A percentile compares a stretch with the other conserved stretches of the same genome.
These are phyloP conservation scores for Graphilbum ipis-grandicollis DNA, from an alignment of 2,329 filamentous ascomycete genomes.

Conservation along the genomic window DNA sequence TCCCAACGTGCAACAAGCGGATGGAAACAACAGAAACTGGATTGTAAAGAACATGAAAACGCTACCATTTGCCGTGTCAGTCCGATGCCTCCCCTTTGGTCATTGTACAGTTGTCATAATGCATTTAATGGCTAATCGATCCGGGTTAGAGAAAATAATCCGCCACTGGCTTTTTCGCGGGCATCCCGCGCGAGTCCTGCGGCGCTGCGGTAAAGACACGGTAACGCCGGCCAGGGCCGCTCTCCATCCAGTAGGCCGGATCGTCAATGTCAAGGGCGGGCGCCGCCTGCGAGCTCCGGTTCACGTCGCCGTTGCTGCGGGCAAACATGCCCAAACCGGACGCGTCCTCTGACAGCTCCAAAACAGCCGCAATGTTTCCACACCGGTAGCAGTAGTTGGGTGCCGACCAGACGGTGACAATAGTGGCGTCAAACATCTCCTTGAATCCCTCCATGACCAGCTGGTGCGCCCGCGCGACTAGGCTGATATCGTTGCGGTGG, in stretches of 20 bases:
- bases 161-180: slow-evolving; percentile 92
- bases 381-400: slow-evolving; percentile 96
- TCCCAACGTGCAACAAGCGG: no score
- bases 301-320: slow-evolving; percentile 53
- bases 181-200: slow-evolving; percentile 93
- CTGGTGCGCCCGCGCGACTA: slow-evolving; percentile 90
- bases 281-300: slow-evolving; percentile 20
- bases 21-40: no score
- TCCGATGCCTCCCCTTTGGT: background rate
- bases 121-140: background rate
- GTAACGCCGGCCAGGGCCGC: slow-evolving; percentile 75
- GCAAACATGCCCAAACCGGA: slow-evolving; percentile 54
- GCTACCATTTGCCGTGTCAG: background rate
- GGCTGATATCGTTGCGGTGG: slow-evolving; percentile 75
- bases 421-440: slow-evolving; percentile 93
- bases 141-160: slow-evolving; percentile 68
- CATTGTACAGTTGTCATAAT: background rate
- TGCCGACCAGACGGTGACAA: slow-evolving; percentile 97
- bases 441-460: slow-evolving; percentile 99
- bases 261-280: slow-evolving; percentile 26
- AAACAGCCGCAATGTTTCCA: slow-evolving; percentile 85
- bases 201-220: slow-evolving; percentile 92
- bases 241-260: slow-evolving; percentile 24
- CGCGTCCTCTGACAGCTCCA: slow-evolving; percentile 81
- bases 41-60: no score